Base-by-base conservation (phyloP, 2,329 filamentous ascomycete species). In the Dactylellina cionopaga region DNA sequence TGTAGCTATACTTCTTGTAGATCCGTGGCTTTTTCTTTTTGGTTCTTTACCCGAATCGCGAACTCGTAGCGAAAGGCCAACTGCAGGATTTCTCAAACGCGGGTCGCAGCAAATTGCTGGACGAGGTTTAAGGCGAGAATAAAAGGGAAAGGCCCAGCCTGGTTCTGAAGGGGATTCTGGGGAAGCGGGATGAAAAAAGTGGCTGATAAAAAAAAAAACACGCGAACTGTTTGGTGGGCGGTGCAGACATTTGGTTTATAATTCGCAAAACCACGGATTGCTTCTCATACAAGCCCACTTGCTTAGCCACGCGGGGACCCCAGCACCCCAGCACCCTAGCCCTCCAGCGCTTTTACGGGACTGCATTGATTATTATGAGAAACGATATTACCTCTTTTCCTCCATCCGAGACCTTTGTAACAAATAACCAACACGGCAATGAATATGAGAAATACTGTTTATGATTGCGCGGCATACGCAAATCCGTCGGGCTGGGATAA, bases 341-440 rank as follows among this genome's bases (percentile, higher is more conserved):
- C n/a, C n/a, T n/a, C n/a, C n/a, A n/a, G n/a, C n/a, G n/a, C n/a
- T n/a, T n/a, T n/a, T n/a, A n/a, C n/a, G n/a, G n/a, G n/a, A n/a
- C n/a, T n/a, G n/a, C n/a, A n/a, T n/a, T n/a, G n/a, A n/a, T n/a
- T n/a, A n/a, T n/a, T n/a, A n/a, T n/a, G n/a, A n/a, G n/a, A n/a
- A n/a, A n/a, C n/a, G n/a, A n/a, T n/a, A n/a, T n/a, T n/a, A n/a
- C n/a, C n/a, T n/a, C n/a, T n/a, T n/a, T 43, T 47, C 2, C 7
- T 5, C 17, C 11, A 51, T 51, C 46, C 46, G 46, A 51, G 33
- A 51, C 46, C n/a, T 24, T 25, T 27, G 46, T 33, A 25, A 27
- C 46, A 27, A 51, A 33, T 3, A 51, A 51, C n/a, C n/a, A n/a
- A n/a, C n/a, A n/a, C n/a, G 46, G 46, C 25, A 51, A 27, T n/a